Evolutionary conservation across 2,329 filamentous ascomycete species (phyloP).

Genomic region (Fusarium buxicola): DNA sequence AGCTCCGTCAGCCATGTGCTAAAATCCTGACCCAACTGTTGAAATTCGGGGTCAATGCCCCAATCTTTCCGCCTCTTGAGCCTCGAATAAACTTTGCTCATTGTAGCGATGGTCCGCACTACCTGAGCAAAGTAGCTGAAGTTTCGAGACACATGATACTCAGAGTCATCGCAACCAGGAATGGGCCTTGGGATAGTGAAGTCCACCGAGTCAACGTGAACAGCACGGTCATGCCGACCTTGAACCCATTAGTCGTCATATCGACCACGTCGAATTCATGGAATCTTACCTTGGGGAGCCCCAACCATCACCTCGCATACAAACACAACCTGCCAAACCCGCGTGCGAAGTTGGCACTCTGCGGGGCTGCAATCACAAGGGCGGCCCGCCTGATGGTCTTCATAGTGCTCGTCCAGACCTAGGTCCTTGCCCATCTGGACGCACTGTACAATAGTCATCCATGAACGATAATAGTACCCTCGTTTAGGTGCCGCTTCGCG

Average conservation of each 20-base stretch:
- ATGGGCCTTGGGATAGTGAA: conserved; percentile 73
- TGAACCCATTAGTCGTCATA: conserved; percentile 24
- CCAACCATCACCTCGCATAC: conserved; percentile 93
- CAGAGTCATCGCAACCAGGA: conserved; percentile 77
- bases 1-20: conserved; percentile 80
- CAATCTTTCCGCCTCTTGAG: conserved; percentile 85
- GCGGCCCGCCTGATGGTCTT: conserved; percentile 78
- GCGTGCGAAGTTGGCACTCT: conserved; percentile 86
- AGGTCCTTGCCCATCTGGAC: conserved; percentile 94
- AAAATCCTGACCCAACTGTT: conserved; percentile 81
- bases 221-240: conserved; percentile 83
- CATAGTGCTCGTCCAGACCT: conserved; percentile 86
- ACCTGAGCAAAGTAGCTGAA: conserved; percentile 84
- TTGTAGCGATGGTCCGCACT: conserved; percentile 80
- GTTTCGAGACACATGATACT: conserved; percentile 83
- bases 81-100: conserved; percentile 79
- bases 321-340: conserved; percentile 91
- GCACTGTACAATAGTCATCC: conserved; percentile 94
- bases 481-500: conserved; percentile 91
- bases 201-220: conserved; percentile 81
- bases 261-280: neutral
- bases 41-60: conserved; percentile 86
- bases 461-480: conserved; percentile 96
- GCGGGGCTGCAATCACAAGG: conserved; percentile 74
- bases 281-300: conserved; percentile 78